Percentiles rank a stretch among this genome's conserved stretches.
phyloP scores from a whole-genome alignment of 805 yeast species.

The Naumovozyma baii region DNA sequence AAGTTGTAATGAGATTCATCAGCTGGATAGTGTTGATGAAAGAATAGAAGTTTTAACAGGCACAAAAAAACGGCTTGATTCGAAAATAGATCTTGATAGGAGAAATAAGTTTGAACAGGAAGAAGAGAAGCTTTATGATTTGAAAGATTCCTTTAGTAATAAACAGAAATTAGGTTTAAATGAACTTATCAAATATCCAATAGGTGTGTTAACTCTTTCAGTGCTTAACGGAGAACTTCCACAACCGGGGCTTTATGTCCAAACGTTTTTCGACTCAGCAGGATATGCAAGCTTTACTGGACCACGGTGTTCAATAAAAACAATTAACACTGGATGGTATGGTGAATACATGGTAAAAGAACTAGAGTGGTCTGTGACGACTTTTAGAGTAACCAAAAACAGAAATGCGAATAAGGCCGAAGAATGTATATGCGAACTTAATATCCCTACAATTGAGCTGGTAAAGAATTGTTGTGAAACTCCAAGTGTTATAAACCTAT shows the following conservation, averaged over 20 bases:
- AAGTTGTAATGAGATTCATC: conserved; percentile 56
- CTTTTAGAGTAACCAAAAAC: conserved; percentile 49
- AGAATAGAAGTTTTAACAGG: conserved; percentile 28
- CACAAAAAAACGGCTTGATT: conserved; percentile 23
- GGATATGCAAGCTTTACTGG: conserved; percentile 52
- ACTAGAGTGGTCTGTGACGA: conserved; percentile 56
- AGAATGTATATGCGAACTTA: conserved; percentile 46
- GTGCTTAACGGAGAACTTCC: conserved; percentile 45
- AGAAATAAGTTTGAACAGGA: conserved; percentile 19
- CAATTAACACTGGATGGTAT: conserved; percentile 34
- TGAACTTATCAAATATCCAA: conserved; percentile 44
- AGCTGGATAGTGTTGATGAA: conserved; percentile 36
- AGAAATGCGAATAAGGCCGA: conserved; percentile 42
- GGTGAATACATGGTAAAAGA: conserved; percentile 66
- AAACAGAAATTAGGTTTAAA: conserved; percentile 45
- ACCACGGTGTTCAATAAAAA: conserved; percentile 33
- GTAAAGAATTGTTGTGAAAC: conserved; percentile 48
- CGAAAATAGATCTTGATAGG: conserved; percentile 17
- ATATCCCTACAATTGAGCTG: conserved; percentile 53
- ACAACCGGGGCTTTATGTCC: conserved; percentile 51
- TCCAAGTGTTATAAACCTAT: conserved; percentile 44
- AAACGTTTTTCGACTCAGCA: conserved; percentile 61
- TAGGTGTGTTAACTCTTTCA: conserved; percentile 66
- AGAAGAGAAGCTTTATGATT: conserved; percentile 21
- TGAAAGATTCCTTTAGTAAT: conserved; percentile 30